Base-by-base conservation (phyloP, 2,329 filamentous ascomycete genomes). In the Hortaea werneckii region DNA sequence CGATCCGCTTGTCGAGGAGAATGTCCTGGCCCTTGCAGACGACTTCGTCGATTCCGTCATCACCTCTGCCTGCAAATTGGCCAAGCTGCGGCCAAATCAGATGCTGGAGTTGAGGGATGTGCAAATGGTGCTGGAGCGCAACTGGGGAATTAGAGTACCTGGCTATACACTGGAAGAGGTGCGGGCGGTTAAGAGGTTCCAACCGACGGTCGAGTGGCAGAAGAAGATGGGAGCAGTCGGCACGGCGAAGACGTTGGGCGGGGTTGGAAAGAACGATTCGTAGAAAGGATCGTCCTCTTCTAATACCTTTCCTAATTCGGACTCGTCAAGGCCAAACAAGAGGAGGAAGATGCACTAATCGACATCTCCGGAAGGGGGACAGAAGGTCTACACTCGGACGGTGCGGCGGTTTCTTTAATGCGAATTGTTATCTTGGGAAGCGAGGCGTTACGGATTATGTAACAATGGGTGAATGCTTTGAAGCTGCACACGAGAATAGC, bases 151-250 rank as follows among this genome's bases (percentile, higher is more conserved):
- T 52, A 83, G 82, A 59, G 88, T 98, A 48, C 92, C 92, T 0
- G 92, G 92, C 9, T 96, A 94, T 68, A 87, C 87, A 0, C 86
- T 88, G 3, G 92, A 98, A 61, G 92, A 98, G 68, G 78, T 95
- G 49, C 82, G 92, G 47, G 95, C 88, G 0, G 90, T 96, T 29
- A 83, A 89, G 64, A 95, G 95, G 72, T 84, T 94, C 44, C 85
- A 92, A 63, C 92, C 92, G 1, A 82, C 87, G 13, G 73, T 83
- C 11, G 85, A 81, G 20, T 98, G 92, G 88, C 90, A 92, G 51
- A 83, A 85, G 55, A 98, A 98, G 75, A 94, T 98, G 83, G 90
- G 88, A 59, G 90, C 92, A 26, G 84, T 98, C 11, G 88, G 95
- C 68, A 90, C 89, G 1, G 87, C 88, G 40, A 96, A 96, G 72